phyloP scores from a whole-genome alignment of 192 early-diverging fungal species.

The Coemansia sp. region DNA sequence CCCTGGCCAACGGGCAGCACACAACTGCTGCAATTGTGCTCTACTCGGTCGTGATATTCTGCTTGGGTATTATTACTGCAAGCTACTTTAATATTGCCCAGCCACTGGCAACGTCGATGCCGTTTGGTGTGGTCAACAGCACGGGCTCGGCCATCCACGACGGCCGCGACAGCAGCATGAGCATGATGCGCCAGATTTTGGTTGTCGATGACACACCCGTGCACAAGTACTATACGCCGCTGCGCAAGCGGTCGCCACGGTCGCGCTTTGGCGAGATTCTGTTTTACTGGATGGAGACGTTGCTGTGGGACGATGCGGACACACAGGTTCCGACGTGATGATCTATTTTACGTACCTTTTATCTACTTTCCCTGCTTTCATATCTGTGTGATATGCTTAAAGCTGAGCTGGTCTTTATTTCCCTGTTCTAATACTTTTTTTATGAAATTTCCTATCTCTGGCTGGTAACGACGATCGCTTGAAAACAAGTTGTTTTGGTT shows the following conservation, averaged over 20 bases:
- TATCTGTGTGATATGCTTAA: background rate
- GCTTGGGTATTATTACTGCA: constrained; percentile 52
- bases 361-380: background rate
- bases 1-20: constrained; percentile 42
- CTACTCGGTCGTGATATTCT: constrained; percentile 53
- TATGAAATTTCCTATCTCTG: too few relatives aligned
- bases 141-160: constrained; percentile 18
- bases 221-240: constrained; percentile 40
- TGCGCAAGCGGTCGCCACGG: constrained; percentile 47
- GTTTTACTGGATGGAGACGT: constrained; percentile 60
- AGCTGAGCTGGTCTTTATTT: constrained; percentile 1
- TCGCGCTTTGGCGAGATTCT: constrained; percentile 50
- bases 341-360: background rate
- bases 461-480: too few relatives aligned
- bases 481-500: too few relatives aligned
- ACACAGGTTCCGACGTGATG: constrained; percentile 46
- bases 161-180: constrained; percentile 26
- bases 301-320: constrained; percentile 53
- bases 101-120: constrained; percentile 31
- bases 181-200: constrained; percentile 48
- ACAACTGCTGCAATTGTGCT: constrained; percentile 45
- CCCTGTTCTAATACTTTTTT: background rate
- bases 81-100: constrained; percentile 48
- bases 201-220: constrained; percentile 52
- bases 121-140: constrained; percentile 27